Conservation (phyloP, 2,329 filamentous ascomycete species). For the Hymenoscyphus infarciens region DNA sequence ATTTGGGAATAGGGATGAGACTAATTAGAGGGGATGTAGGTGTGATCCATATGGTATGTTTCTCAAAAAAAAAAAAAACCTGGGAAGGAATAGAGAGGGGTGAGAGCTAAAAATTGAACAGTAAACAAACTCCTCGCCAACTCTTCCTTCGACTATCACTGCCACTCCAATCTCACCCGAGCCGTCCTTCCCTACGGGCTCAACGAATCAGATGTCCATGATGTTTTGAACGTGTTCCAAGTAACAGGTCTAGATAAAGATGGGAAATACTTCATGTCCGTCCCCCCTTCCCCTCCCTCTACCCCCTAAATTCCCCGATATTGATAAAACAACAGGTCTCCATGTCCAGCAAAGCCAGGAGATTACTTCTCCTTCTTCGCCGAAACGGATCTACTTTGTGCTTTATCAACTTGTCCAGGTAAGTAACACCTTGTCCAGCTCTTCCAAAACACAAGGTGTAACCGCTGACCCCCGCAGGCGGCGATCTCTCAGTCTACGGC, state of each 20-base stretch:
- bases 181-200: conserved; percentile 67
- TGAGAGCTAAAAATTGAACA: background rate
- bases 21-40: conserved; percentile 21
- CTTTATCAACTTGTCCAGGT: conserved; percentile 69
- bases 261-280: conserved; percentile 70
- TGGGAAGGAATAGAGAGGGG: no score
- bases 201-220: conserved; percentile 72
- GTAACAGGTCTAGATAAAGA: conserved; percentile 71
- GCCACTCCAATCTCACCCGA: conserved; percentile 75
- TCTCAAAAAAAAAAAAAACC: no score
- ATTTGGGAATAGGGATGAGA: background rate
- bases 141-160: conserved; percentile 73
- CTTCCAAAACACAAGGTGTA: no score
- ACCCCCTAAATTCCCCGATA: background rate
- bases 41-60: conserved; percentile 71
- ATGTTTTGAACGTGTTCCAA: conserved; percentile 84
- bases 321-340: conserved; percentile 34
- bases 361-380: conserved; percentile 69
- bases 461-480: no score
- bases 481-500: conserved; percentile 78
- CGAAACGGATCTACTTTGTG: conserved; percentile 66
- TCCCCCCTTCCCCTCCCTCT: background rate
- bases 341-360: conserved; percentile 43
- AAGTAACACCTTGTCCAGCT: no score
- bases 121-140: conserved; percentile 65